phyloP scores from a whole-genome alignment of 2,329 filamentous ascomycete genomes.

The Aspergillus puulaauensis region DNA sequence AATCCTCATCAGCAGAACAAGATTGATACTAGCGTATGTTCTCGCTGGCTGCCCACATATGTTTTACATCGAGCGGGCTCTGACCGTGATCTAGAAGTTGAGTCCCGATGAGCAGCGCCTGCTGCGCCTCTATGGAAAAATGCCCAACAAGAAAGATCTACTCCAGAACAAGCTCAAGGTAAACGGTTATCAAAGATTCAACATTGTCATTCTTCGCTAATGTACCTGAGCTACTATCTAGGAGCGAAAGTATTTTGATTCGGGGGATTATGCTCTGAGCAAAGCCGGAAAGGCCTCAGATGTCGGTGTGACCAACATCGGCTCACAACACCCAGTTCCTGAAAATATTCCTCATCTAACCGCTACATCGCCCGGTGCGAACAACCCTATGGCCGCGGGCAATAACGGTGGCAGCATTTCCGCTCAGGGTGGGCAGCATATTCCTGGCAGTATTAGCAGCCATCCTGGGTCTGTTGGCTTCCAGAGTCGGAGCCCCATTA shows the following conservation, averaged over 20 bases:
- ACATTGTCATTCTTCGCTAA: neutral
- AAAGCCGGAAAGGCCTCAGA: slow-evolving; percentile 96
- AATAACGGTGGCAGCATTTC: slow-evolving; percentile 32
- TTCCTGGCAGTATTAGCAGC: slow-evolving; percentile 44
- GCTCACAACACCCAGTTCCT: slow-evolving; percentile 89
- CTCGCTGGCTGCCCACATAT: neutral
- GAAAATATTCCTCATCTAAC: slow-evolving; percentile 92
- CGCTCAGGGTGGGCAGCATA: slow-evolving; percentile 39
- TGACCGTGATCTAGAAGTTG: slow-evolving; percentile 64
- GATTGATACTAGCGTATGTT: slow-evolving; percentile 86
- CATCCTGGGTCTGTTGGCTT: slow-evolving; percentile 40
- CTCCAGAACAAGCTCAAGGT: slow-evolving; percentile 96
- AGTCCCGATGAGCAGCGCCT: slow-evolving; percentile 93
- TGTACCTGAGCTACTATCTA: slow-evolving; percentile 27
- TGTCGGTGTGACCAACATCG: slow-evolving; percentile 88
- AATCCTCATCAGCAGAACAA: slow-evolving; percentile 99
- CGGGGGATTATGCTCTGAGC: slow-evolving; percentile 91
- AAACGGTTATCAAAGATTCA: slow-evolving; percentile 14
- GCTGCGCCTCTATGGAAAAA: slow-evolving; percentile 96
- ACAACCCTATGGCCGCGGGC: slow-evolving; percentile 33
- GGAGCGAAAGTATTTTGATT: slow-evolving; percentile 99
- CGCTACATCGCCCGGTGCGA: slow-evolving; percentile 55
- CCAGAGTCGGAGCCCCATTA: slow-evolving; percentile 76
- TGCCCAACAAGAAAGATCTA: slow-evolving; percentile 92
- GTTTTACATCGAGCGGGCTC: neutral